Evolutionary conservation across 2,329 filamentous ascomycete species (phyloP).

Genomic region (Colletotrichum siamense): DNA sequence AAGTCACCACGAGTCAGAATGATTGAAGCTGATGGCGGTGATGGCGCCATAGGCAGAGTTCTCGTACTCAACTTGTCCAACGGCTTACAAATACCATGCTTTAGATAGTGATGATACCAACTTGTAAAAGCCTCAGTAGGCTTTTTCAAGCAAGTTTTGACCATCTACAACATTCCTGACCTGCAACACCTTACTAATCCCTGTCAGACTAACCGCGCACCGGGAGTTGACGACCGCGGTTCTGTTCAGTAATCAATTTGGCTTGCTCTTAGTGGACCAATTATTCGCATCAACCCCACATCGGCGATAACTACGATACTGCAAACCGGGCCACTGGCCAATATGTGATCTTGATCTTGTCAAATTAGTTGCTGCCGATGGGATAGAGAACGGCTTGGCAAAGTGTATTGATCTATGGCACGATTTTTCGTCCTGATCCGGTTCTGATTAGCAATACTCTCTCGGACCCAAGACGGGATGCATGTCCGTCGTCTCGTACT

Average conservation of each 20-base stretch:
- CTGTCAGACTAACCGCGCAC: background rate
- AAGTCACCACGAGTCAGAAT: background rate
- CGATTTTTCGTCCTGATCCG: background rate
- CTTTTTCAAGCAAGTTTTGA: background rate
- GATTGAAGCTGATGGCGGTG: background rate
- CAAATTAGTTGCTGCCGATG: background rate
- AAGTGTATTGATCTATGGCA: background rate
- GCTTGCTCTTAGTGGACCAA: background rate
- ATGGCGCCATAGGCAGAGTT: background rate
- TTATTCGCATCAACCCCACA: background rate
- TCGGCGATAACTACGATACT: background rate
- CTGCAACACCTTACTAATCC: background rate
- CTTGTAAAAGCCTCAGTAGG: background rate
- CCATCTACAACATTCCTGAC: background rate
- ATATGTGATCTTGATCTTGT: background rate
- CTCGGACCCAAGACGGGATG: background rate
- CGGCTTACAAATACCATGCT: background rate
- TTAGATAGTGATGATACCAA: background rate
- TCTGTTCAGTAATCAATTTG: background rate
- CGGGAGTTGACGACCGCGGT: background rate
- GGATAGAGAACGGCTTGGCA: background rate
- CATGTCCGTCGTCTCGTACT: background rate
- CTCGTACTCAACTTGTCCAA: too few relatives aligned
- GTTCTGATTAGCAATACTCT: background rate
- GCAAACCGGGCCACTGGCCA: background rate